A percentile compares a stretch with the other conserved stretches of the same genome.
Evolutionary conservation across 768 basidiomycete species (phyloP).

Genomic region (Lactarius indigo): DNA sequence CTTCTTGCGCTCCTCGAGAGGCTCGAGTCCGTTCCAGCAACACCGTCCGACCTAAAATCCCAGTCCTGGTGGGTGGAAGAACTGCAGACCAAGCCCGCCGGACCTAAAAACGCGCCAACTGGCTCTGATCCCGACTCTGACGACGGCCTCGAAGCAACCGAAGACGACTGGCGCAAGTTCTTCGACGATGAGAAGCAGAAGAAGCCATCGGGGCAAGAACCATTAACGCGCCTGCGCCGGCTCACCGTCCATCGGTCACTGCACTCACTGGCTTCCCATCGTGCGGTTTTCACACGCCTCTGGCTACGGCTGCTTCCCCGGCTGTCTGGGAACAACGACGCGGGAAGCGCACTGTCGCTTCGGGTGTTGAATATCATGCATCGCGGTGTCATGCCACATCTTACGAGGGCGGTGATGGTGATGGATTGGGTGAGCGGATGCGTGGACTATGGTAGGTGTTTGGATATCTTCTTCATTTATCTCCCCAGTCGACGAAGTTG

Average conservation of each 20-base stretch:
- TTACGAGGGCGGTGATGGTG: slow-evolving; percentile 72
- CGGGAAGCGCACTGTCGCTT: slow-evolving; percentile 42
- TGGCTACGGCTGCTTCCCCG: slow-evolving; percentile 73
- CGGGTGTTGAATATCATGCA: slow-evolving; percentile 78
- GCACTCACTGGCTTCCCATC: slow-evolving; percentile 72
- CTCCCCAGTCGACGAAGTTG: background rate
- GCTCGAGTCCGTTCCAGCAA: slow-evolving; percentile 71
- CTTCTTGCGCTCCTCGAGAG: slow-evolving; percentile 63
- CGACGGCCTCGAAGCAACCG: slow-evolving; percentile 37
- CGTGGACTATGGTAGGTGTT: slow-evolving; percentile 67
- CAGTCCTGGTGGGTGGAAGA: slow-evolving; percentile 87
- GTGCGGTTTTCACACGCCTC: slow-evolving; percentile 74
- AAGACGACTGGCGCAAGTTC: slow-evolving; percentile 77
- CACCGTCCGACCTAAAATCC: slow-evolving; percentile 58
- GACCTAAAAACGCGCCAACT: slow-evolving; percentile 34
- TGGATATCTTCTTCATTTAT: background rate
- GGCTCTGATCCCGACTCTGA: slow-evolving; percentile 23
- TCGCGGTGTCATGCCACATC: slow-evolving; percentile 74
- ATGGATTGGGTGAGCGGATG: slow-evolving; percentile 91
- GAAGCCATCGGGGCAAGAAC: slow-evolving; percentile 38
- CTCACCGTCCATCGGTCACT: slow-evolving; percentile 75
- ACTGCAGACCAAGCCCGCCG: slow-evolving; percentile 53
- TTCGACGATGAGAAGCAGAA: slow-evolving; percentile 58
- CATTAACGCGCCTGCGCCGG: slow-evolving; percentile 49
- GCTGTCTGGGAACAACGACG: slow-evolving; percentile 39